Conservation (phyloP, 352 stramenopile genomes). For the Globisporangium splendens region DNA sequence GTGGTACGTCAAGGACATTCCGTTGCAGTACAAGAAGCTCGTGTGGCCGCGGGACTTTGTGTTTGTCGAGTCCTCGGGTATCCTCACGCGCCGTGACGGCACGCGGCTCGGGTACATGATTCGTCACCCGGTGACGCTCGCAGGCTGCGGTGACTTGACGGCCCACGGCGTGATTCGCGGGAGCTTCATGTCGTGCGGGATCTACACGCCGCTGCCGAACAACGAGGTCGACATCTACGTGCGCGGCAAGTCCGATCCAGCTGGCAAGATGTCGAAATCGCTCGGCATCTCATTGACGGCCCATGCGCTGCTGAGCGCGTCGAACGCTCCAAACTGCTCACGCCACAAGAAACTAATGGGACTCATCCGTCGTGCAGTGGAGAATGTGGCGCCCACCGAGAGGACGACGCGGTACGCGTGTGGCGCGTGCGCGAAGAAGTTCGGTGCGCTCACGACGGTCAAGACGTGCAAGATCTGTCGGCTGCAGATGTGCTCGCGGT, state of each 20-base stretch:
- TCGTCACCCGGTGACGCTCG: slow-evolving; percentile 15
- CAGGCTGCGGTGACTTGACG: slow-evolving; percentile 4
- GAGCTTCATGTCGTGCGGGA: slow-evolving; percentile 8
- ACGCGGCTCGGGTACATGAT: slow-evolving; percentile 16
- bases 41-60: slow-evolving; percentile 17
- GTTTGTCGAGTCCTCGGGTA: slow-evolving; percentile 15
- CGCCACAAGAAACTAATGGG: slow-evolving; percentile 36
- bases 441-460: slow-evolving; percentile 19
- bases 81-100: slow-evolving; percentile 5
- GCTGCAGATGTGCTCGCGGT: slow-evolving; percentile 25
- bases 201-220: slow-evolving; percentile 13
- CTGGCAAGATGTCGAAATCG: slow-evolving; percentile 11
- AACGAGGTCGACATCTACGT: slow-evolving; percentile 14
- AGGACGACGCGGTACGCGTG: neutral
- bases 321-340: slow-evolving; percentile 18
- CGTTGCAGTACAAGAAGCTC: neutral
- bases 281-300: slow-evolving; percentile 10
- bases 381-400: neutral
- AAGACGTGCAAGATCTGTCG: slow-evolving; percentile 24
- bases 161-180: slow-evolving; percentile 5
- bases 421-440: slow-evolving; percentile 22
- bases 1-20: slow-evolving; percentile 17
- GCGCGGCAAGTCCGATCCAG: slow-evolving; percentile 9
- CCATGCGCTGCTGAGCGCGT: slow-evolving; percentile 20
- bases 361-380: slow-evolving; percentile 12